Evolutionary conservation across 1,284 basidiomycete genomes (phyloP).

Genomic region (Pseudozyma sp.): DNA sequence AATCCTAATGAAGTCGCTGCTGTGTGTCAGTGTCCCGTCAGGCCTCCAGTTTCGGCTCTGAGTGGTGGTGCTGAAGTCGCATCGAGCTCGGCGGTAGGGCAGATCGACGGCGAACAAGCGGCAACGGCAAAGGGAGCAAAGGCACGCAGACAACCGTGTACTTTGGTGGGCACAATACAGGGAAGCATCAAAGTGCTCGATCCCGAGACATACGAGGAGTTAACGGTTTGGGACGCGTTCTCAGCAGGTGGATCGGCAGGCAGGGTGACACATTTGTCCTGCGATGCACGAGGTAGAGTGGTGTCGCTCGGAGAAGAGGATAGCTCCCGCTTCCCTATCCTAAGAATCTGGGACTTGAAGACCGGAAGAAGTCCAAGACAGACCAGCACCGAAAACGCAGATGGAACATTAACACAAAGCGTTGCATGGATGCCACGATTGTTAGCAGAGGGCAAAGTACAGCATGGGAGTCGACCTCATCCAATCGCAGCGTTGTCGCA

Average conservation of each 20-base stretch:
- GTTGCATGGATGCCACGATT: conserved; percentile 49
- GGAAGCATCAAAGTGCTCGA: conserved; percentile 57
- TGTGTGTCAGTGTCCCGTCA: conserved; percentile 46
- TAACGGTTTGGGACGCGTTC: conserved; percentile 59
- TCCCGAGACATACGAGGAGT: conserved; percentile 45
- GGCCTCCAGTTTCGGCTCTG: conserved; percentile 34
- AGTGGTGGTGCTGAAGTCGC: not conserved
- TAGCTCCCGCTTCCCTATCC: conserved; percentile 48
- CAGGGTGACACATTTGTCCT: conserved; percentile 54
- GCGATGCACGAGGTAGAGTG: conserved; percentile 49
- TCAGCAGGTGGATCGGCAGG: conserved; percentile 30
- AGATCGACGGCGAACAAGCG: not conserved
- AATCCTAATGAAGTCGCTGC: conserved; percentile 55
- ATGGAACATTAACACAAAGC: conserved; percentile 9
- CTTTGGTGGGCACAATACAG: conserved; percentile 52
- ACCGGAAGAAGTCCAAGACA: conserved; percentile 21
- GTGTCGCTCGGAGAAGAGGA: conserved; percentile 60
- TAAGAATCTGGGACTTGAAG: conserved; percentile 65
- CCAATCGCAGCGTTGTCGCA: conserved; percentile 80
- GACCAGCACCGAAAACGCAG: not conserved
- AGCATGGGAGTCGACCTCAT: conserved; percentile 60
- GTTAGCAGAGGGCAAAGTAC: conserved; percentile 59
- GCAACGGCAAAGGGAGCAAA: not conserved
- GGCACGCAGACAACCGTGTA: conserved; percentile 27
- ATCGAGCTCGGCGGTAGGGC: conserved; percentile 4